Conservation (phyloP, 257 asterid genomes). For the Coffea eugenioides region DNA sequence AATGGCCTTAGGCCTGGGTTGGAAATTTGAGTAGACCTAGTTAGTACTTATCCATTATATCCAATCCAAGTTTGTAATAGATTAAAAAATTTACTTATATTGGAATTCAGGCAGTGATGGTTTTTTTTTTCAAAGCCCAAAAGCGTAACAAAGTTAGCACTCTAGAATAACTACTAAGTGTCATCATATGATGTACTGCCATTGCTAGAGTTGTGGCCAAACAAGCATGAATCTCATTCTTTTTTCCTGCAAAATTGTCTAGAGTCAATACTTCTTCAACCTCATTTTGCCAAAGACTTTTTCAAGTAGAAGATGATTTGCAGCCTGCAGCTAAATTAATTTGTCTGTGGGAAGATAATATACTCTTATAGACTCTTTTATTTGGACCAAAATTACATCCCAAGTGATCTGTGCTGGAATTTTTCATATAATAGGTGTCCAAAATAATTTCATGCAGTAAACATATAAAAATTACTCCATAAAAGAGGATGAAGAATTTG, state of each 20-base stretch:
- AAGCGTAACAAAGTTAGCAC: neutral
- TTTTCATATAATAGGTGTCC: neutral
- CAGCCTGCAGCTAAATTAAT: neutral
- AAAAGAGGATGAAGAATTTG: neutral
- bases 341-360: neutral
- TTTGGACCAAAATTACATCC: neutral
- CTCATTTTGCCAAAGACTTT: neutral
- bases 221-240: neutral
- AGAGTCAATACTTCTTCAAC: neutral
- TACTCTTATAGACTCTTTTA: neutral
- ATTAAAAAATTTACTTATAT: too few relatives aligned
- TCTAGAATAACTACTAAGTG: neutral
- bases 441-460: neutral
- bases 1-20: neutral
- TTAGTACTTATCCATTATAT: neutral
- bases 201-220: neutral
- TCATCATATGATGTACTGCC: neutral
- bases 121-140: neutral
- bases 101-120: neutral
- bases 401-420: neutral
- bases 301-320: neutral
- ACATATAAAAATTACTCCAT: neutral
- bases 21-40: neutral
- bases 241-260: neutral
- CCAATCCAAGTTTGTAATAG: neutral